Evolutionary conservation across 225 moss, liverwort and hornwort genomes (phyloP).

Genomic region (Anthoceros angustus): DNA sequence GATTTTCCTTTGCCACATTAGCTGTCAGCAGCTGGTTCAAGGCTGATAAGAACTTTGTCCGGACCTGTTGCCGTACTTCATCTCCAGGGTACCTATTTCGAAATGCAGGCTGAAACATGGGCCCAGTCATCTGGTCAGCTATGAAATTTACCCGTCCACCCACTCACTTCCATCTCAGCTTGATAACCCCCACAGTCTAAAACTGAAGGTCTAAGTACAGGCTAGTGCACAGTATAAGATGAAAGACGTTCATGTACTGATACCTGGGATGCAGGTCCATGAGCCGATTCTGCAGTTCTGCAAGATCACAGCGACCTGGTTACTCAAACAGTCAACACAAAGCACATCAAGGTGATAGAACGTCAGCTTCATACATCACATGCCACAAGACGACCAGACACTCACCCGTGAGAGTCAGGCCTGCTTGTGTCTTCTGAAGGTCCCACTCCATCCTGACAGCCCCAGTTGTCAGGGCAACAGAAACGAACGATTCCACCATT

Average conservation of each 20-base stretch:
- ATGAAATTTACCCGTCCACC: not conserved
- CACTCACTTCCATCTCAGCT: not conserved
- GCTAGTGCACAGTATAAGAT: no score
- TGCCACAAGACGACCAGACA: no score
- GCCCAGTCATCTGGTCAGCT: not conserved
- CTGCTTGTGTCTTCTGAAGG: no score
- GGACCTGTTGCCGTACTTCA: conserved; percentile 65
- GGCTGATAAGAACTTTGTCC: conserved; percentile 67
- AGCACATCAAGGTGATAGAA: not conserved
- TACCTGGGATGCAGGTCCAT: conserved; percentile 1
- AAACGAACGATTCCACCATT: no score
- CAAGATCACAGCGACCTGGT: not conserved
- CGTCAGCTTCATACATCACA: no score
- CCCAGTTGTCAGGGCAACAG: no score
- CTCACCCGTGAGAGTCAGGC: no score
- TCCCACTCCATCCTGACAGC: no score
- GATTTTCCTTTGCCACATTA: conserved; percentile 85
- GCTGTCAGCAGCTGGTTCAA: conserved; percentile 76
- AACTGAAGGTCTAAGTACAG: no score
- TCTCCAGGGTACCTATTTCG: conserved; percentile 69
- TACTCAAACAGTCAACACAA: not conserved
- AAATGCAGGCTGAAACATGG: conserved; percentile 27
- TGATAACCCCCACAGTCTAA: not conserved
- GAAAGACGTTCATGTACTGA: no score
- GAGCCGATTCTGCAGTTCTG: not conserved